Conservation (phyloP, 495 filamentous ascomycete species). For the Articulospora tetracladia region DNA sequence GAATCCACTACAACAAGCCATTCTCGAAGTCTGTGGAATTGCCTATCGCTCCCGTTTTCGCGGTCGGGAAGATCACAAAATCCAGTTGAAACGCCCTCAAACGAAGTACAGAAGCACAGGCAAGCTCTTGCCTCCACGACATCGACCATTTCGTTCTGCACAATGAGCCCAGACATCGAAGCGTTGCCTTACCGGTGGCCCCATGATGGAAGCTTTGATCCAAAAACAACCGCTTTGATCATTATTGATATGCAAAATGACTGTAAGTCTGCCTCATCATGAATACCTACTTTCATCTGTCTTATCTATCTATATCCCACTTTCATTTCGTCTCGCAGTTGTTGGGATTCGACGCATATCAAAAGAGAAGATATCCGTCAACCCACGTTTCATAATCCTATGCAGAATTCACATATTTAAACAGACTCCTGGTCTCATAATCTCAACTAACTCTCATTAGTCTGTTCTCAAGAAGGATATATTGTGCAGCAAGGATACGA, state of each 20-base stretch:
- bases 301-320: not conserved
- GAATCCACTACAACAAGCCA: not conserved
- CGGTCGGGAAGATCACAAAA: too few relatives aligned
- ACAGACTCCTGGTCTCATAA: not conserved
- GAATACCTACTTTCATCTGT: not conserved
- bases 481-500: conserved; percentile 57
- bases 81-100: too few relatives aligned
- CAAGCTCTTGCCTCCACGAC: not conserved
- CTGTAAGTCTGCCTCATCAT: conserved; percentile 37
- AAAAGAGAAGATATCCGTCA: too few relatives aligned
- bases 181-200: conserved; percentile 60
- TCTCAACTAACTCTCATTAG: conserved; percentile 28
- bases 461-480: conserved; percentile 56
- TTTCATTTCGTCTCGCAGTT: conserved; percentile 3
- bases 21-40: not conserved
- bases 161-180: conserved; percentile 34
- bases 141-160: conserved; percentile 4
- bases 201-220: conserved; percentile 52
- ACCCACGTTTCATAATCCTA: too few relatives aligned
- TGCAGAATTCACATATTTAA: too few relatives aligned
- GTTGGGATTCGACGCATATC: too few relatives aligned
- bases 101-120: too few relatives aligned
- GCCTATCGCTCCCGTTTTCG: not conserved
- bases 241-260: conserved; percentile 75
- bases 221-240: conserved; percentile 58